phyloP scores from a whole-genome alignment of 352 stramenopile species.

The Phytophthora melonis region DNA sequence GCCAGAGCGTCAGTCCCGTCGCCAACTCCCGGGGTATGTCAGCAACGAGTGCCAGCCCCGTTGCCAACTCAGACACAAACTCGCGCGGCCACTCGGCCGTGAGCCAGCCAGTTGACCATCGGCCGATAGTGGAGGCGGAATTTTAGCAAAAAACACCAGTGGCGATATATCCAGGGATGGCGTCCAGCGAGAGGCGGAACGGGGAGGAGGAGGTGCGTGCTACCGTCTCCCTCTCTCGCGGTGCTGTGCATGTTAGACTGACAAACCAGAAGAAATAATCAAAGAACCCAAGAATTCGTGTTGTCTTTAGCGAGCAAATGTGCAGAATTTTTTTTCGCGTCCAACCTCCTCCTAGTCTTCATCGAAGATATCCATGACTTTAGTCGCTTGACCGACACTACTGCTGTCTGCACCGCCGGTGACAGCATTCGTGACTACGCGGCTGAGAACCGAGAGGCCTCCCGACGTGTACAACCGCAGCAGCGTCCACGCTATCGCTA shows the following conservation, averaged over 20 bases:
- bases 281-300: conserved; percentile 41
- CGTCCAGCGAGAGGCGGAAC: conserved; percentile 9
- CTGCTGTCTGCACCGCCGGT: conserved; percentile 2
- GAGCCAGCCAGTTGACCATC: conserved; percentile 42
- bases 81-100: conserved; percentile 28
- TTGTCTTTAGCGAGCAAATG: conserved; percentile 6
- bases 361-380: conserved; percentile 58
- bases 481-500: conserved; percentile 73
- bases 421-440: conserved; percentile 28
- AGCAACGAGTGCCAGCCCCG: background rate
- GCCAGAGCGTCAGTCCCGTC: conserved; percentile 14
- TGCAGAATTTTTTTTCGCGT: background rate
- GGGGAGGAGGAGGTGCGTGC: conserved; percentile 11
- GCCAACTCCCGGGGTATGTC: background rate
- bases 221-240: conserved; percentile 11
- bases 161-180: conserved; percentile 34
- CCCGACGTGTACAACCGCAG: conserved; percentile 78
- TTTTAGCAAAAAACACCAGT: conserved; percentile 38
- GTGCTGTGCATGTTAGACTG: conserved; percentile 53
- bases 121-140: conserved; percentile 46
- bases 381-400: conserved; percentile 16
- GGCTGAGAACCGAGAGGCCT: conserved; percentile 44
- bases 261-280: conserved; percentile 46
- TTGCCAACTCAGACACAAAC: conserved; percentile 17
- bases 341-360: conserved; percentile 31